Evolutionary conservation across 169 alveolate genomes (phyloP), one percentile per base, ranked within the genome.

Genomic region (Eimeria nieschulzi): DNA sequence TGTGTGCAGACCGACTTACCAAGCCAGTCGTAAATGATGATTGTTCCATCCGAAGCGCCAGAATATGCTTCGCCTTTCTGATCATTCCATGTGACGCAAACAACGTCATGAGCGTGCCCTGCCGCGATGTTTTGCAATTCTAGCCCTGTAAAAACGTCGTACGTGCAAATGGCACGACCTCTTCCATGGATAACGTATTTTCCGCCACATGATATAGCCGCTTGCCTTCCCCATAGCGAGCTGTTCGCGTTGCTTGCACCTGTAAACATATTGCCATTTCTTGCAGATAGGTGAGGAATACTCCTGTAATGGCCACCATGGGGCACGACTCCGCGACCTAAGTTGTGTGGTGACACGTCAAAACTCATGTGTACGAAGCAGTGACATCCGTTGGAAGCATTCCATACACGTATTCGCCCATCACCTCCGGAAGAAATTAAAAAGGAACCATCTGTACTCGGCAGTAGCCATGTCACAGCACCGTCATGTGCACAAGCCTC

Each of bases 351-450:
- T 7, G 78, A 59, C 61, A 82, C 46, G 63, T 63, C 53, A 39
- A 93, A 26, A 61, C 19, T 63, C 90, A 82, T 82, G 78, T 92
- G 83, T n/a, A 94, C 94, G 73, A 90, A 92, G 75, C 96, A 94
- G 75, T 92, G 92, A 64, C 79, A 59, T 73, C 96, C 96, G 39
- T 56, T 83, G 17, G 59, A 64, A 13, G 96, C 94, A 76, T 94
- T 92, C 96, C 96, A 94, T 39, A 94, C 83, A 39, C 94, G 92
- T 33, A 94, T 84, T 10, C 87, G 83, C 33, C 96, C 95, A 86
- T 94, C 96, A 21, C 70, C 64, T 33, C 93, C 95, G 1, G 95
- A 90, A 19, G 95, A 92, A 9, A 94, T 46, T 55, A 94, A 59
- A 59, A 51, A 80, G 19, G 86, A 21, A 9, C 96, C 96, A 63